Evolutionary conservation across 345 rosid genomes (phyloP), one percentile per base, ranked within the genome.

Genomic region (Kernera saxatilis): DNA sequence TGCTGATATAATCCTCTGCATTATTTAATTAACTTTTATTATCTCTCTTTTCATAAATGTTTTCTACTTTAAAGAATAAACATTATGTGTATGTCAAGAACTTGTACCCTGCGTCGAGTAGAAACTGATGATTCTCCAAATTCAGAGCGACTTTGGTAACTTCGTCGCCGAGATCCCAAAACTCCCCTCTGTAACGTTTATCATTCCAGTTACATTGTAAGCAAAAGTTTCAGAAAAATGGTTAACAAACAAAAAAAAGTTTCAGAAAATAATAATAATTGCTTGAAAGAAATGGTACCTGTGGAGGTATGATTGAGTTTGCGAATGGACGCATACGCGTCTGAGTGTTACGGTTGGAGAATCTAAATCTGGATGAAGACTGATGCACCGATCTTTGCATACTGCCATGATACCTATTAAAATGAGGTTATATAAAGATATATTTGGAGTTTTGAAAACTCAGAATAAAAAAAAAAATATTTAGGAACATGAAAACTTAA

Each of bases 31-130:
- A 18, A 9, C 4, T 48, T 21, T 35, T 18, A 25, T 64, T 46
- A 64, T 46, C 1, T 15, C 29, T n/a, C n/a, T 41, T 43, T 61
- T 17, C 8, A 44, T 56, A 44, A 56, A 6, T 2, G n/a, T 11
- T 6, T 35, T 44, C 18, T 43, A 10, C 15, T 3, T 11, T 8
- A 17, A 12, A 37, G 3, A 52, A 39, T 1, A 26, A 39, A 3
- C 26, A n/a, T 5, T 19, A 29, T 12, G 6, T 23, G 21, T 35
- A 1, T 36, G 14, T 35, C 4, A 5, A 45, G 5, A 48, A 35
- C 7, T 17, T 44, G n/a, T 70, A 70, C 74, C 58, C 27, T 36
- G 45, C 74, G 55, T 36, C 37, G 67, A 70, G 21, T 43, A 1
- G 29, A n/a, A 68, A 63, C 41, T 12, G 67, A 58, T 15, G 74